Evolutionary conservation across 352 stramenopile species (phyloP).

Genomic region (Phytophthora pluvialis): DNA sequence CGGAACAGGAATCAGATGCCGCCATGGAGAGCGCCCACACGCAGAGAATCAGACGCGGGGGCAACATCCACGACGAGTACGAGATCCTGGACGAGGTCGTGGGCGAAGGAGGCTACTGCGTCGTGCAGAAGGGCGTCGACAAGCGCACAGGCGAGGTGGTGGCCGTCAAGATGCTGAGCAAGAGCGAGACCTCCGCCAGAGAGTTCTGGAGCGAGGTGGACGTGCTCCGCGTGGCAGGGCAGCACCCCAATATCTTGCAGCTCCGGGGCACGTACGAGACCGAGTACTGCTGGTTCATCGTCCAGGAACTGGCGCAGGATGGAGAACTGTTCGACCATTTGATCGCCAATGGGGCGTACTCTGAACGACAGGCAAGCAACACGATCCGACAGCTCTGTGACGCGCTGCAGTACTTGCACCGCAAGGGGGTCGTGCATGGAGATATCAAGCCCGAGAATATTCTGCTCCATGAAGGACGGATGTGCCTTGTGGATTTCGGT

Average conservation of each 20-base stretch:
- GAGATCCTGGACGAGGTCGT: conserved; percentile 85
- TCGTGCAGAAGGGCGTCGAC: conserved; percentile 76
- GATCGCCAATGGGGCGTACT: conserved; percentile 87
- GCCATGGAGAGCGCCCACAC: conserved; percentile 26
- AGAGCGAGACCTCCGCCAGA: conserved; percentile 74
- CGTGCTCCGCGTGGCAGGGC: conserved; percentile 70
- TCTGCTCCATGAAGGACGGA: conserved; percentile 69
- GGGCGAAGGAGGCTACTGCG: conserved; percentile 81
- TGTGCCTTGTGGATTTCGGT: conserved; percentile 90
- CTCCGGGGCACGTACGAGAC: conserved; percentile 79
- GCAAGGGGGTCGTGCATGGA: conserved; percentile 88
- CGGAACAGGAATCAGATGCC: conserved; percentile 17
- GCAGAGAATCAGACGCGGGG: conserved; percentile 22
- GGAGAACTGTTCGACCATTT: conserved; percentile 91
- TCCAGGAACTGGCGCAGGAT: conserved; percentile 84
- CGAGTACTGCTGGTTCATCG: conserved; percentile 80
- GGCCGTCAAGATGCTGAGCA: conserved; percentile 83
- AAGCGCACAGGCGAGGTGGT: conserved; percentile 71
- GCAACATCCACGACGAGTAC: conserved; percentile 71
- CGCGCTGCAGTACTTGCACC: conserved; percentile 85
- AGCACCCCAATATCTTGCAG: conserved; percentile 84
- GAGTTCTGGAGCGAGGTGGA: conserved; percentile 88
- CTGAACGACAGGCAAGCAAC: conserved; percentile 75
- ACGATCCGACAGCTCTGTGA: conserved; percentile 79
- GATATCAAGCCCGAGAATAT: conserved; percentile 92